These are phyloP conservation scores for Ogataea trehalophila DNA, from an alignment of 805 yeast genomes.

Conservation along the genomic window DNA sequence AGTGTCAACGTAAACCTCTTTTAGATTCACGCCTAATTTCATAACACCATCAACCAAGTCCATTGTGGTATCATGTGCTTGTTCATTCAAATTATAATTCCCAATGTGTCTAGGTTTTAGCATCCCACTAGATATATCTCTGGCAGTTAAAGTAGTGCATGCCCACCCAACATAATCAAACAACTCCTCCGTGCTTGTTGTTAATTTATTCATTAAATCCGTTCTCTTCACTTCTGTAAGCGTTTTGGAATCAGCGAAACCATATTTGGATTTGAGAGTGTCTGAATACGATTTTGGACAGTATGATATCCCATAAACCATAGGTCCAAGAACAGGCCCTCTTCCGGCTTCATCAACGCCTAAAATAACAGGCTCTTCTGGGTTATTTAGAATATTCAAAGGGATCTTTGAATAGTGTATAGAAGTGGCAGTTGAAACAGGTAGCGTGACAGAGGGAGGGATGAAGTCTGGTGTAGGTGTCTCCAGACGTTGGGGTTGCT, in stretches of 20 bases:
- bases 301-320: constrained; percentile 92
- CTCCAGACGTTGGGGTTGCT: not conserved
- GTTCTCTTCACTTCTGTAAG: constrained; percentile 69
- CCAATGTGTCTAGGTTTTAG: constrained; percentile 55
- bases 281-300: constrained; percentile 51
- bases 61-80: constrained; percentile 94
- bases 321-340: constrained; percentile 96
- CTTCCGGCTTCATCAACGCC: constrained; percentile 99
- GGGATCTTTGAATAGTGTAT: constrained; percentile 2
- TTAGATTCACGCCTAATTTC: constrained; percentile 55
- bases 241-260: constrained; percentile 92
- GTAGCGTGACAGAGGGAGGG: constrained; percentile 2
- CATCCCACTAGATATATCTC: constrained; percentile 89
- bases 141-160: constrained; percentile 76
- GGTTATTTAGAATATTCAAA: constrained; percentile 1
- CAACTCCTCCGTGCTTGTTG: constrained; percentile 41
- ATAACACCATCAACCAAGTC: constrained; percentile 63
- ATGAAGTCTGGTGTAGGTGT: not conserved
- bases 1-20: constrained; percentile 84
- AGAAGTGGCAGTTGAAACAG: not conserved
- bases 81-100: constrained; percentile 79
- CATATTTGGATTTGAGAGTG: constrained; percentile 48
- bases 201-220: constrained; percentile 51
- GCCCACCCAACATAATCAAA: constrained; percentile 76
- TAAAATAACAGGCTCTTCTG: constrained; percentile 44